phyloP scores from a whole-genome alignment of 306 rosid genomes.

The Echinosophora koreensis region DNA sequence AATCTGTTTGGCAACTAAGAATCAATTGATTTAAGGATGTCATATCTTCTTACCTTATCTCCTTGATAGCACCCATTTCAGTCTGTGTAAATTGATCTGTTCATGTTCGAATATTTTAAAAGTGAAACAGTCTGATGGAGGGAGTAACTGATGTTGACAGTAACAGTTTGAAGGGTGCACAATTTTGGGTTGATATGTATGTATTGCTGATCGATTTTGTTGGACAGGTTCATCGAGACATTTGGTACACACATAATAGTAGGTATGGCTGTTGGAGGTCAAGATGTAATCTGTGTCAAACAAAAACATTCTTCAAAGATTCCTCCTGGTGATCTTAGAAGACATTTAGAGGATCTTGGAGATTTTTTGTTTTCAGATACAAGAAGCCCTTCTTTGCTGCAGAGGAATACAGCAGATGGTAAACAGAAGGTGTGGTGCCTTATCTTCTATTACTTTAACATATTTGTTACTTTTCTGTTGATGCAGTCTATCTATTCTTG shows the following conservation, averaged over 20 bases:
- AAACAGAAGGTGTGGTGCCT: slow-evolving; percentile 68
- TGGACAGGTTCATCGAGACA: slow-evolving; percentile 90
- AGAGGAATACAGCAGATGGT: slow-evolving; percentile 70
- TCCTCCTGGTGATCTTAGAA: slow-evolving; percentile 81
- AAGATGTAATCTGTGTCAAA: slow-evolving; percentile 84
- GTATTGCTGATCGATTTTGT: slow-evolving; percentile 65
- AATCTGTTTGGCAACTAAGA: slow-evolving; percentile 35
- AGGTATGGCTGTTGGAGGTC: slow-evolving; percentile 97
- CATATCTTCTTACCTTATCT: not conserved
- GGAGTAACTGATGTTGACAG: slow-evolving; percentile 23
- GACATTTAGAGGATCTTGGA: slow-evolving; percentile 93
- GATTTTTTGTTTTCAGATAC: slow-evolving; percentile 85
- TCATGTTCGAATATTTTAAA: slow-evolving; percentile 19
- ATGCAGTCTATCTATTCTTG: slow-evolving; percentile 41
- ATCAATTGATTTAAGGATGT: slow-evolving; percentile 21
- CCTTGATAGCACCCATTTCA: slow-evolving; percentile 1
- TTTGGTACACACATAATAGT: slow-evolving; percentile 91
- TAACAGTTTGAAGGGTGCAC: slow-evolving; percentile 26
- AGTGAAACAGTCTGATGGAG: slow-evolving; percentile 13
- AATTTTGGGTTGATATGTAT: slow-evolving; percentile 44
- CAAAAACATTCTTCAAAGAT: slow-evolving; percentile 85
- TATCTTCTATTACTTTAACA: slow-evolving; percentile 12
- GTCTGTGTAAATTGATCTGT: slow-evolving; percentile 1
- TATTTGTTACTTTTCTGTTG: slow-evolving; percentile 32
- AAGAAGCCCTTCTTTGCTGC: slow-evolving; percentile 82